Conservation (phyloP, 2,329 filamentous ascomycete genomes). For the Trichoderma koningii region DNA sequence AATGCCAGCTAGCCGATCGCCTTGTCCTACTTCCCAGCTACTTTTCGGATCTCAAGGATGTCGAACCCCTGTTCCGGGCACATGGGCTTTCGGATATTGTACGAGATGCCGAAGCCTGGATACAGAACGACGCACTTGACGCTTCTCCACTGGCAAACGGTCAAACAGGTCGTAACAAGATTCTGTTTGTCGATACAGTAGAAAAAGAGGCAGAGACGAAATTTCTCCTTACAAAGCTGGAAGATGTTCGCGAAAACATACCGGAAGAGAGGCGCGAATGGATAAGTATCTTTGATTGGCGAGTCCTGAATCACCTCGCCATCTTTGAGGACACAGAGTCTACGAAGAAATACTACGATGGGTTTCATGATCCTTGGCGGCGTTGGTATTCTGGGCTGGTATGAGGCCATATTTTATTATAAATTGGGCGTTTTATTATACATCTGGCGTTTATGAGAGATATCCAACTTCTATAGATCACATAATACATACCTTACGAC, state of each 20-base stretch:
- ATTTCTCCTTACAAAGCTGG: constrained; percentile 40
- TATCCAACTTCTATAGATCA: neutral
- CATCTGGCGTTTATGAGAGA: neutral
- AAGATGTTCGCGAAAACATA: constrained; percentile 35
- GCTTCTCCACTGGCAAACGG: neutral
- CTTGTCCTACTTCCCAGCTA: constrained; percentile 48
- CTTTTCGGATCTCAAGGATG: constrained; percentile 43
- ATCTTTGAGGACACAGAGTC: constrained; percentile 42
- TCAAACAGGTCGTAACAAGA: constrained; percentile 30
- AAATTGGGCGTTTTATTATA: too few relatives aligned
- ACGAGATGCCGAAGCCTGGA: constrained; percentile 43
- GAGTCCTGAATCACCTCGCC: constrained; percentile 46
- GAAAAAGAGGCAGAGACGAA: constrained; percentile 37
- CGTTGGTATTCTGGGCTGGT: constrained; percentile 49
- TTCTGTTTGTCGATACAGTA: constrained; percentile 49
- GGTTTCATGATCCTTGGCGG: constrained; percentile 46
- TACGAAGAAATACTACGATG: constrained; percentile 39
- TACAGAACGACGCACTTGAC: constrained; percentile 28
- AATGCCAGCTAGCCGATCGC: constrained; percentile 44
- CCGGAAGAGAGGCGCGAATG: constrained; percentile 39
- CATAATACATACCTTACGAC: neutral
- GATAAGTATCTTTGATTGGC: constrained; percentile 52
- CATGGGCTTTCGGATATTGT: constrained; percentile 47
- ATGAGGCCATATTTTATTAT: constrained; percentile 29
- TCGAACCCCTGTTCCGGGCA: constrained; percentile 42